Base-by-base conservation (phyloP, 2,329 filamentous ascomycete genomes). In the Daldinia sp. region DNA sequence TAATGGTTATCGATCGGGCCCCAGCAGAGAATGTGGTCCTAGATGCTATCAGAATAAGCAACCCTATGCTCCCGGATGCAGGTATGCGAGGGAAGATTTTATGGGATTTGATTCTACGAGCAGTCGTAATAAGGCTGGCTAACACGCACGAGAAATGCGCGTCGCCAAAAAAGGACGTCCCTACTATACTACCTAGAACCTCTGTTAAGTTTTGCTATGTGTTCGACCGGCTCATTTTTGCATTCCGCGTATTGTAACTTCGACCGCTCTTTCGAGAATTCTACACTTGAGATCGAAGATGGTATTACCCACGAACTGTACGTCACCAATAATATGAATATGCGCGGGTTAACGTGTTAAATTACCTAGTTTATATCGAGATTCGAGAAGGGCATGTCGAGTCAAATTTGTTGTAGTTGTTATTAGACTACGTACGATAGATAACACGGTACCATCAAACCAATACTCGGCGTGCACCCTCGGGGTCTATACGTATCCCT, bases 1-100 rank as follows among this genome's bases (percentile, higher is more conserved):
- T 28, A 37, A 51, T 50, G 39, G 58, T n/a, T 51, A 37, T 42
- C 20, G n/a, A 60, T 61, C 48, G 7, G 51, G 35, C 20, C 33
- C 37, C 39, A 33, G 50, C 33, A 54, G 54, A n/a, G n/a, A 33
- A 62, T 50, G 50, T 56, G 41, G 55, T 44, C 12, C 46, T 50
- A 26, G 41, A 28, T 28, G 18, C 18, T 44, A 15, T 53, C n/a
- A 53, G 37, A 44, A n/a, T 48, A 54, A 35, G 46, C 54, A 54
- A 50, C 60, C 56, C 44, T 60, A 48, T 48, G 10, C 44, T 23
- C 10, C 57, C 46, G 44, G 35, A 53, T 42, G 35, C 44, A 44
- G 54, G 35, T 60, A 42, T 18, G 39, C 35, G 42, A 60, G 42
- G 42, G 28, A 41, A 44, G 15, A 9, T 53, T 51, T 18, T n/a